Conservation (phyloP, 1,139 yeast genomes). For the Pneumocystis carinii region DNA sequence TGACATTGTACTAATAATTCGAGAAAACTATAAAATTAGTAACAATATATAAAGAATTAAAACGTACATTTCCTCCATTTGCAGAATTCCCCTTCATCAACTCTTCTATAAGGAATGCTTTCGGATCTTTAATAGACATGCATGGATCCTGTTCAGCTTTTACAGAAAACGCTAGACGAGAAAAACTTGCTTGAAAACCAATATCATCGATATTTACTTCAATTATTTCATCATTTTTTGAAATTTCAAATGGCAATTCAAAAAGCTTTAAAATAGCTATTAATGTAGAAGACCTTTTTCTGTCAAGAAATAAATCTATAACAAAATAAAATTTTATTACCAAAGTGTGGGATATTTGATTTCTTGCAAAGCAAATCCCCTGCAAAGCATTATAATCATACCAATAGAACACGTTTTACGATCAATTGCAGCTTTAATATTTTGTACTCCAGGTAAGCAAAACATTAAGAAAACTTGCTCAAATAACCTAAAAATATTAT, state of each 20-base stretch:
- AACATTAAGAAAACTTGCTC: conserved; percentile 49
- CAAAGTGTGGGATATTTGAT: conserved; percentile 9
- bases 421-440: conserved; percentile 53
- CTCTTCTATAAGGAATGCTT: conserved; percentile 26
- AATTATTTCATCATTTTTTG: conserved; percentile 15
- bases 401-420: conserved; percentile 69
- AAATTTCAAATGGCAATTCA: conserved; percentile 10
- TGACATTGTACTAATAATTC: conserved; percentile 4
- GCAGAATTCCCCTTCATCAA: conserved; percentile 16
- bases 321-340: conserved; percentile 5
- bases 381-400: conserved; percentile 42
- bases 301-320: conserved; percentile 4
- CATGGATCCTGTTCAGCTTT: conserved; percentile 56
- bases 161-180: conserved; percentile 52
- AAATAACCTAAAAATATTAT: conserved; percentile 31
- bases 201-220: conserved; percentile 34
- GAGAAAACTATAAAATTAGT: not conserved
- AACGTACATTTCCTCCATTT: conserved; percentile 3
- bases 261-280: conserved; percentile 28
- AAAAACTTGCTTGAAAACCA: conserved; percentile 74
- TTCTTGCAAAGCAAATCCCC: conserved; percentile 20
- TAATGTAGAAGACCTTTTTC: conserved; percentile 16
- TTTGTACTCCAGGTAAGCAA: conserved; percentile 50
- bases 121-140: conserved; percentile 31
- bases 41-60: not conserved